These are phyloP conservation scores for Ceratocystis albifundus DNA, from an alignment of 2,329 filamentous ascomycete genomes.

Conservation along the genomic window DNA sequence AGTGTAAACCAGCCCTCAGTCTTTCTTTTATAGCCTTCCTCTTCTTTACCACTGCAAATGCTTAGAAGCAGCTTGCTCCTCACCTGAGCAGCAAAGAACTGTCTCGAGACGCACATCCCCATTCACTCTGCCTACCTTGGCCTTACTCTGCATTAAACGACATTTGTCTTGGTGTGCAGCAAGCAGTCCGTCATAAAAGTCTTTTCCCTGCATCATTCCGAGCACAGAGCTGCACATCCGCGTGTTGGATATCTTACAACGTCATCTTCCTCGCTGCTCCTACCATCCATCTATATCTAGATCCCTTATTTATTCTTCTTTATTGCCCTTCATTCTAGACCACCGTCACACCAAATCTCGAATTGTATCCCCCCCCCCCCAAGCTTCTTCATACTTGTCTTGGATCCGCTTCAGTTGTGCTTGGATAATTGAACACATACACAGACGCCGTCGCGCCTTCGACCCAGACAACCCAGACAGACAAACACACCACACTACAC, in stretches of 20 bases:
- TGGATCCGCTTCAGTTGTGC: not conserved
- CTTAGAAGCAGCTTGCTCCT: not conserved
- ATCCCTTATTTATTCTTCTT: slow-evolving; percentile 4
- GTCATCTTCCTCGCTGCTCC: not conserved
- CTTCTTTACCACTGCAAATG: not conserved
- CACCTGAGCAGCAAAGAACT: not conserved
- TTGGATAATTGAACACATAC: not conserved
- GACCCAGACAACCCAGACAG: not conserved
- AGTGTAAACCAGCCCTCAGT: slow-evolving; percentile 2
- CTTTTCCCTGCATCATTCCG: not conserved
- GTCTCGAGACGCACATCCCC: not conserved
- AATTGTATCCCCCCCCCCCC: too few relatives aligned
- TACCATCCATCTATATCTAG: not conserved
- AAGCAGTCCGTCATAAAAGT: not conserved
- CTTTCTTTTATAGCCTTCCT: not conserved
- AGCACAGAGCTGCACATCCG: not conserved
- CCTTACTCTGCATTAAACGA: not conserved
- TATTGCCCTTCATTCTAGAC: not conserved
- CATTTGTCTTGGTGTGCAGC: not conserved
- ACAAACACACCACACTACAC: not conserved
- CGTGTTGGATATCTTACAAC: not conserved
- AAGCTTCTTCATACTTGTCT: too few relatives aligned
- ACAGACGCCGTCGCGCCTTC: not conserved
- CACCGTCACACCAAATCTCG: too few relatives aligned
- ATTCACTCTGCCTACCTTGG: not conserved